Conservation (phyloP, 305 asterid genomes). For the Fraxinus floribunda region DNA sequence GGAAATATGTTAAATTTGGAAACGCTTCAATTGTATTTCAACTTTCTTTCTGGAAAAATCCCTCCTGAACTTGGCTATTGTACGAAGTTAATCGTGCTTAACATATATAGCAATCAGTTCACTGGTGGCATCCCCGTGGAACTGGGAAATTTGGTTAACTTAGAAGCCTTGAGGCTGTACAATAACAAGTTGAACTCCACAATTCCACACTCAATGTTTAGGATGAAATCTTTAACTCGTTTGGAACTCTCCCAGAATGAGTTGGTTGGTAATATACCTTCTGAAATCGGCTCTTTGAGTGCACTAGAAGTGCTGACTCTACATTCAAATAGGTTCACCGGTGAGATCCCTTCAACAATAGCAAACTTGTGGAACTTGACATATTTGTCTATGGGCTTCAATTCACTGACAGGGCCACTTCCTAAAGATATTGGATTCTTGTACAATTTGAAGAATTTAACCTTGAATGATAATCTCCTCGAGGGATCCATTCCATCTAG, state of each 20-base stretch:
- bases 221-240: constrained; percentile 42
- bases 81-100: constrained; percentile 39
- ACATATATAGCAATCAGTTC: constrained; percentile 47
- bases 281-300: constrained; percentile 42
- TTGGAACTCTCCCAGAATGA: constrained; percentile 66
- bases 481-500: constrained; percentile 64
- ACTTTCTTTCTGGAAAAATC: constrained; percentile 59
- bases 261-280: constrained; percentile 49
- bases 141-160: constrained; percentile 49
- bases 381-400: constrained; percentile 61
- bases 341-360: constrained; percentile 61
- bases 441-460: constrained; percentile 57
- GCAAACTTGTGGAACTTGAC: constrained; percentile 54
- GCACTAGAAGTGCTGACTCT: constrained; percentile 66
- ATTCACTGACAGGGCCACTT: constrained; percentile 60
- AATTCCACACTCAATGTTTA: constrained; percentile 57
- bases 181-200: constrained; percentile 60
- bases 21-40: constrained; percentile 50
- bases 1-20: constrained; percentile 52
- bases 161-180: constrained; percentile 47
- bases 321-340: constrained; percentile 62
- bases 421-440: constrained; percentile 61
- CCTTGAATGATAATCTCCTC: constrained; percentile 42
- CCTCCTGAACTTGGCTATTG: constrained; percentile 61
- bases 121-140: constrained; percentile 63